Evolutionary conservation across 2,329 filamentous ascomycete species (phyloP), one percentile per base, ranked within the genome.

Genomic region (Chlorencoelia australis): DNA sequence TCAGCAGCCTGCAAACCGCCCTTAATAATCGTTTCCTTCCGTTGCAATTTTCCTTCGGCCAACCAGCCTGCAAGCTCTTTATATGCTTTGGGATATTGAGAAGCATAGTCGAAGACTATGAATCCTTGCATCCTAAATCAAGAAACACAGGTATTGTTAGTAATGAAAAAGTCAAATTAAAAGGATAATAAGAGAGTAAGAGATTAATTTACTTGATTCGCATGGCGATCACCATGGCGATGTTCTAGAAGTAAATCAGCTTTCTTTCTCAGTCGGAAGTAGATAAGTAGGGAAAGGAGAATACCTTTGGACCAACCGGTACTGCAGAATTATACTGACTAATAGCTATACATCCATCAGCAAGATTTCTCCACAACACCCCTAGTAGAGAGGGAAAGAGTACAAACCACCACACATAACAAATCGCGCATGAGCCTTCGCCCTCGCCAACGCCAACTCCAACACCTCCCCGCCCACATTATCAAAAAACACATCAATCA

Each of bases 381-480:
- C 6, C 4, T 20, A 16, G 11, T 21, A 19, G 8, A 33, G 11
- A 25, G 15, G 11, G 22, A 26, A 30, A 13, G 9, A 14, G 17
- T 14, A 60, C 60, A 50, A 43, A 49, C 49, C 67, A 39, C 81
- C 81, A 59, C 81, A 85, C 59, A 81, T 80, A 46, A 79, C 73
- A 55, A 86, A 81, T 21, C 80, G 68, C 10, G 79, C 62, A 53
- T 70, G 63, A 34, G 61, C 60, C 38, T 75, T 78, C 40, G 81
- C 79, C n/a, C 76, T 67, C 3, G 58, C 61, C 25, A 86, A 64
- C 29, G 75, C 78, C 43, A 74, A 58, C 51, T 85, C 76, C 19
- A 85, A 65, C 36, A 84, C 79, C 43, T 82, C 75, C 5, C 80
- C 80, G 8, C 79, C 80, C 14, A 82, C 76, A 60, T 84, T 84